Percentiles rank a stretch among this genome's conserved stretches.
Conservation (phyloP, 305 asterid genomes). For the Fraxinus ornus region DNA sequence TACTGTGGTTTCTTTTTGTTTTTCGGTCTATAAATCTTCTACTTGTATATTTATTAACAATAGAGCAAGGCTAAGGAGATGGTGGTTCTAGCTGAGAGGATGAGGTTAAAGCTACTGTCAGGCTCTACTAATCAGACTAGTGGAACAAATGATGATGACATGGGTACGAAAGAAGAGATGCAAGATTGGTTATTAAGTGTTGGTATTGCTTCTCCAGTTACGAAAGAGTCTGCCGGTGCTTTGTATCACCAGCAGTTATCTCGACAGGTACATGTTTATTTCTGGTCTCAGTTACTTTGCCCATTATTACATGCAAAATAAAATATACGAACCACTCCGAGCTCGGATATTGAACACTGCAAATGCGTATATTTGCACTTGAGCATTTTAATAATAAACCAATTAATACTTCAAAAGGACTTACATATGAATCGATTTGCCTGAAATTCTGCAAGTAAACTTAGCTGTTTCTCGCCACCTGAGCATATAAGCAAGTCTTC, state of each 20-base stretch:
- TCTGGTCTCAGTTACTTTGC: neutral
- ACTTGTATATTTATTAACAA: conserved; percentile 16
- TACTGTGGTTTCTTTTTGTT: neutral
- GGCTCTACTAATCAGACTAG: conserved; percentile 63
- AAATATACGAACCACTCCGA: neutral
- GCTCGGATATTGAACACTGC: neutral
- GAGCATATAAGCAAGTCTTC: neutral
- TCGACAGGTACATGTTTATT: neutral
- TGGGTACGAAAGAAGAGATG: conserved; percentile 94
- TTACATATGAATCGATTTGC: neutral
- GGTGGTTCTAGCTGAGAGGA: conserved; percentile 96
- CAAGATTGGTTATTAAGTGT: conserved; percentile 94
- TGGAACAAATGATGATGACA: conserved; percentile 69
- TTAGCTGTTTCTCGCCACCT: neutral
- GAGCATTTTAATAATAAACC: neutral
- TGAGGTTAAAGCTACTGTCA: conserved; percentile 82
- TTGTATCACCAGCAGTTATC: conserved; percentile 94
- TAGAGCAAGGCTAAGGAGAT: conserved; percentile 91
- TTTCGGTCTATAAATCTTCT: conserved; percentile 5
- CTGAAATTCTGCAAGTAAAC: neutral
- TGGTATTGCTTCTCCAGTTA: conserved; percentile 94
- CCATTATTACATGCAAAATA: neutral
- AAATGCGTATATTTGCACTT: neutral
- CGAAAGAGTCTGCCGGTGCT: conserved; percentile 97
- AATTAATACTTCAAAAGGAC: neutral